These are phyloP conservation scores for Chalciporus pseudorubinellus DNA, from an alignment of 768 basidiomycete species.

Conservation along the genomic window DNA sequence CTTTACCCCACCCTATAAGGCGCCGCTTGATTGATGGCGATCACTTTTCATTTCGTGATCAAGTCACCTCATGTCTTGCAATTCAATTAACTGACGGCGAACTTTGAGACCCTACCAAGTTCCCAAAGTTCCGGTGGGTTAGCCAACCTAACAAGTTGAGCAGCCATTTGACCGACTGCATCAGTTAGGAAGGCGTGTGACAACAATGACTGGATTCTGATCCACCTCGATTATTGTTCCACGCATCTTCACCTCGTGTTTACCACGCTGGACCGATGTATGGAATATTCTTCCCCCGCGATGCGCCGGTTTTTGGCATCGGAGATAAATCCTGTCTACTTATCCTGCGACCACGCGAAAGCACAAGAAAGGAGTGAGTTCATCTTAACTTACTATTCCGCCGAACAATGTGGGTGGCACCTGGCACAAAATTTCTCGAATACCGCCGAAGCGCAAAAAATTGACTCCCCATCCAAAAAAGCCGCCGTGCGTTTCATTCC, in stretches of 20 bases:
- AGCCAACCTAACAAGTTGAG: slow-evolving; percentile 2
- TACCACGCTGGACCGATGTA: slow-evolving; percentile 30
- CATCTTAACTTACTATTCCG: slow-evolving; percentile 17
- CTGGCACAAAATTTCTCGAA: neutral
- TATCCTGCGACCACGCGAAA: slow-evolving; percentile 10
- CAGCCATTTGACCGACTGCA: slow-evolving; percentile 8
- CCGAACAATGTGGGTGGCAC: slow-evolving; percentile 12
- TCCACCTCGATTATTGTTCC: slow-evolving; percentile 11
- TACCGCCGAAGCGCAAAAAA: neutral
- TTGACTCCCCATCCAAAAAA: slow-evolving; percentile 5
- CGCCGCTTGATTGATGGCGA: slow-evolving; percentile 18
- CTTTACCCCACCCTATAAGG: slow-evolving; percentile 14
- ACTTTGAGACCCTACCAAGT: slow-evolving; percentile 15
- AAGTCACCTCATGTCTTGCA: slow-evolving; percentile 22
- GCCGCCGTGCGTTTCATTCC: slow-evolving; percentile 12
- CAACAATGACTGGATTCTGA: slow-evolving; percentile 4
- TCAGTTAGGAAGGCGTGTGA: slow-evolving; percentile 12
- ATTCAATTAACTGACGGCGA: slow-evolving; percentile 12
- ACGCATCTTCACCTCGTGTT: slow-evolving; percentile 29
- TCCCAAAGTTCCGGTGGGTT: slow-evolving; percentile 4
- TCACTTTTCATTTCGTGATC: slow-evolving; percentile 12
- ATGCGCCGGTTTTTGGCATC: slow-evolving; percentile 26
- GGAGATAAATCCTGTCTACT: slow-evolving; percentile 28
- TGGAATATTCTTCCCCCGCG: slow-evolving; percentile 19
- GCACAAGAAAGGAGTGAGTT: slow-evolving; percentile 16